A percentile compares a stretch with the other conserved stretches of the same genome.
These are phyloP conservation scores for Cenococcum geophilum DNA, from an alignment of 495 filamentous ascomycete genomes.

Conservation along the genomic window DNA sequence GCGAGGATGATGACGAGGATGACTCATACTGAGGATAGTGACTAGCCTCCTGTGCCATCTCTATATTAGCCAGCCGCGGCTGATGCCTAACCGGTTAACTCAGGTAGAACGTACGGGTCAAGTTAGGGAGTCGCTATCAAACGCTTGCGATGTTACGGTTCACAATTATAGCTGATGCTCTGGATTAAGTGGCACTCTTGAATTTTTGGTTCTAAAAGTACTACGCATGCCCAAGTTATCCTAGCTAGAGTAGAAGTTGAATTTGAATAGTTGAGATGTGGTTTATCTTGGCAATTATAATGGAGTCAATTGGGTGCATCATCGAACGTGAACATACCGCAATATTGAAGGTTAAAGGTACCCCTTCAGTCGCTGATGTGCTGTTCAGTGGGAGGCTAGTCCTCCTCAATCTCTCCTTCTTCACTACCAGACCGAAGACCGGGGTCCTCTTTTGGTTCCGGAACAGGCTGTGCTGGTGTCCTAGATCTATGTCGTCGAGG, in stretches of 20 bases:
- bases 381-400: conserved; percentile 41
- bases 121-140: conserved; percentile 43
- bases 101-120: conserved; percentile 38
- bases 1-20: conserved; percentile 52
- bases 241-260: no score
- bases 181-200: background rate
- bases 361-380: background rate
- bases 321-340: background rate
- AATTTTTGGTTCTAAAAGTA: background rate
- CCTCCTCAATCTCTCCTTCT: conserved; percentile 97
- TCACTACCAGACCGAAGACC: conserved; percentile 65
- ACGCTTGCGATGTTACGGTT: background rate
- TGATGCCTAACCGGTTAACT: conserved; percentile 2
- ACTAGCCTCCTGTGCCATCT: conserved; percentile 40
- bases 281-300: no score
- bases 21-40: conserved; percentile 36
- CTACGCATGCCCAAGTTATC: background rate
- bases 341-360: background rate
- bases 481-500: conserved; percentile 44
- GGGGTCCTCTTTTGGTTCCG: conserved; percentile 48
- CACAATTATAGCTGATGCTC: background rate
- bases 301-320: background rate
- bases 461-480: conserved; percentile 20
- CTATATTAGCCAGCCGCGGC: conserved; percentile 4
- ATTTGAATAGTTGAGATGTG: no score